A percentile compares a stretch with the other conserved stretches of the same genome.
These are phyloP conservation scores for Cryptosporidium xiaoi DNA, from an alignment of 169 alveolate genomes.

Conservation along the genomic window DNA sequence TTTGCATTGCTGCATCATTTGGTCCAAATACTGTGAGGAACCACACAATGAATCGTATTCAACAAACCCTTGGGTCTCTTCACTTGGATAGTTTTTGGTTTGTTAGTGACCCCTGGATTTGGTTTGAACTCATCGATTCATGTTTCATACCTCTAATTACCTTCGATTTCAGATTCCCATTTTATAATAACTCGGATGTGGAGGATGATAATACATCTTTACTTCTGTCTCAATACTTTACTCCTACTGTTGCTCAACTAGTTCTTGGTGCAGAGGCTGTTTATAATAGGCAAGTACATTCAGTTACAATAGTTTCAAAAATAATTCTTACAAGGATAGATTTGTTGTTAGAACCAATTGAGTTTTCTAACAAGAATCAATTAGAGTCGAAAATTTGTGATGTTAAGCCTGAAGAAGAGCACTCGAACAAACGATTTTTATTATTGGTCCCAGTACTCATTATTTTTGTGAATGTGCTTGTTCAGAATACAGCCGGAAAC, in stretches of 20 bases:
- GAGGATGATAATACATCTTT: not conserved
- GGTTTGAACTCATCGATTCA: slow-evolving; percentile 43
- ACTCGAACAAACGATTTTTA: slow-evolving; percentile 7
- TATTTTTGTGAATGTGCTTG: slow-evolving; percentile 15
- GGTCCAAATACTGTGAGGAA: slow-evolving; percentile 68
- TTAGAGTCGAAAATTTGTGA: not conserved
- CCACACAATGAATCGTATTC: slow-evolving; percentile 62
- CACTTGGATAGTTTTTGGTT: slow-evolving; percentile 51
- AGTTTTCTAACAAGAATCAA: not conserved
- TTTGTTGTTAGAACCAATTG: slow-evolving; percentile 38
- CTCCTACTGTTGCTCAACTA: slow-evolving; percentile 29
- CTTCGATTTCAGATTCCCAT: slow-evolving; percentile 54
- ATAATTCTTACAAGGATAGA: slow-evolving; percentile 66
- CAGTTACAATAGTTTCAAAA: slow-evolving; percentile 56
- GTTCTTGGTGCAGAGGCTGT: slow-evolving; percentile 61
- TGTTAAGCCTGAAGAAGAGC: not conserved
- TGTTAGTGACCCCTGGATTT: slow-evolving; percentile 50
- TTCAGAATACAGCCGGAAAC: slow-evolving; percentile 25
- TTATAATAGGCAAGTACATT: slow-evolving; percentile 49
- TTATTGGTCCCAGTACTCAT: slow-evolving; percentile 42
- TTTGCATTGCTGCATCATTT: slow-evolving; percentile 64
- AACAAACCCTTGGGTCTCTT: slow-evolving; percentile 65
- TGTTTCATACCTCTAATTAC: slow-evolving; percentile 60
- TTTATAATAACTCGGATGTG: not conserved
- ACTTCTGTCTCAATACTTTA: slow-evolving; percentile 41